These are phyloP conservation scores for Colletotrichum higginsianum DNA, from an alignment of 2,329 filamentous ascomycete genomes.

Conservation along the genomic window DNA sequence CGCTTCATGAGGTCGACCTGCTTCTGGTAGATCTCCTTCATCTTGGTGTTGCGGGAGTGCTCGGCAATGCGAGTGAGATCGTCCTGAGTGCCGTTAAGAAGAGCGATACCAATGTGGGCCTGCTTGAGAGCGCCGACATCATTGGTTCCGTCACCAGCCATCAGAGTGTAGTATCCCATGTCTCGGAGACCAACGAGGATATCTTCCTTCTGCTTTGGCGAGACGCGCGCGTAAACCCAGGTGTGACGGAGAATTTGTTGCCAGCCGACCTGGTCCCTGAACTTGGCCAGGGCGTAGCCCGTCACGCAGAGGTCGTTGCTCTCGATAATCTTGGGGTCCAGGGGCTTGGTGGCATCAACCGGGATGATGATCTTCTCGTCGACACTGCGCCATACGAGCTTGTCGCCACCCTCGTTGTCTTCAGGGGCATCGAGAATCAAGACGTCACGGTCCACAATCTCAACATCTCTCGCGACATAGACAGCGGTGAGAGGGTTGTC, in stretches of 20 bases:
- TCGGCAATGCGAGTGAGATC: slow-evolving; percentile 94
- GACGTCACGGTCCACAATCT: slow-evolving; percentile 96
- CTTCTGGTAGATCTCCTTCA: slow-evolving; percentile 99
- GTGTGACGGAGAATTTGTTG: slow-evolving; percentile 85
- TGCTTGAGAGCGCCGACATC: slow-evolving; percentile 98
- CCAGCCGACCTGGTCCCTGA: slow-evolving; percentile 84
- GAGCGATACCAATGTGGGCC: slow-evolving; percentile 95
- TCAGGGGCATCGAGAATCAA: slow-evolving; percentile 96
- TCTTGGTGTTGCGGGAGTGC: slow-evolving; percentile 93
- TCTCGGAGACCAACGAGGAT: slow-evolving; percentile 97
- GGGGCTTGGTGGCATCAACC: slow-evolving; percentile 85
- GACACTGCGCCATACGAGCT: slow-evolving; percentile 93
- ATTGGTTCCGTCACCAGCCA: slow-evolving; percentile 99
- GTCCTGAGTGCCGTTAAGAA: slow-evolving; percentile 94
- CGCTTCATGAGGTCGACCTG: slow-evolving; percentile 91
- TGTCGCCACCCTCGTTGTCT: slow-evolving; percentile 83
- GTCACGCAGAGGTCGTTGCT: slow-evolving; percentile 96
- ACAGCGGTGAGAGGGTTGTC: slow-evolving; percentile 98
- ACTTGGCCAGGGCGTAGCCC: slow-evolving; percentile 92
- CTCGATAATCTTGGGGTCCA: slow-evolving; percentile 85
- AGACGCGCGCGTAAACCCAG: slow-evolving; percentile 99
- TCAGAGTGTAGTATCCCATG: slow-evolving; percentile 96
- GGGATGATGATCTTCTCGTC: slow-evolving; percentile 90
- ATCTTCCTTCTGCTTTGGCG: slow-evolving; percentile 98
- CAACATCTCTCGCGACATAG: slow-evolving; percentile 94